These are phyloP conservation scores for Byssoonygena ceratinophila DNA, from an alignment of 2,329 filamentous ascomycete genomes.

Conservation along the genomic window DNA sequence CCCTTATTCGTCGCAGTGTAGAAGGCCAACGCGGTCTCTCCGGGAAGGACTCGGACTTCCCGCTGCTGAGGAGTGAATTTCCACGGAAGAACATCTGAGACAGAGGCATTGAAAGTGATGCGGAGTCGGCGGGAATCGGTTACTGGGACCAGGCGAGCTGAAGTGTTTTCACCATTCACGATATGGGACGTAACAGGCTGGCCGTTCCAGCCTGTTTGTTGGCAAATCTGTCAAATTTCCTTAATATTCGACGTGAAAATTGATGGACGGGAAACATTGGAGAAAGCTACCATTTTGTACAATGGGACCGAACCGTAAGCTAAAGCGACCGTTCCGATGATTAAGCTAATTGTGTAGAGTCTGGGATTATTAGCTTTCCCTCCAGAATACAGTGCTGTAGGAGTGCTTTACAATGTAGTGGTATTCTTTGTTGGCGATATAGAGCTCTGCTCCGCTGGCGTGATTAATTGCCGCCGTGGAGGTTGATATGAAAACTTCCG, in stretches of 20 bases:
- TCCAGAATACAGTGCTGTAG: slow-evolving; percentile 1
- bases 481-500: slow-evolving; percentile 11
- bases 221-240: slow-evolving; percentile 35
- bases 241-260: background rate
- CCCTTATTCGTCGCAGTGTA: slow-evolving; percentile 93
- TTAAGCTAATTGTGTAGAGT: slow-evolving; percentile 54
- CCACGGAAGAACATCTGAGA: slow-evolving; percentile 92
- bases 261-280: background rate
- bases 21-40: slow-evolving; percentile 93
- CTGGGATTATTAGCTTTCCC: slow-evolving; percentile 28
- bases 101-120: slow-evolving; percentile 91
- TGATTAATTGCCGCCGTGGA: slow-evolving; percentile 8
- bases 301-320: slow-evolving; percentile 57
- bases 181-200: slow-evolving; percentile 77
- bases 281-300: slow-evolving; percentile 50
- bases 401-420: slow-evolving; percentile 40
- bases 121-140: slow-evolving; percentile 72
- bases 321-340: slow-evolving; percentile 52
- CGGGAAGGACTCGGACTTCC: slow-evolving; percentile 87
- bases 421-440: slow-evolving; percentile 41
- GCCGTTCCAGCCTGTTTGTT: slow-evolving; percentile 66
- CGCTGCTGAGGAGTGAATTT: slow-evolving; percentile 95
- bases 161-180: slow-evolving; percentile 51
- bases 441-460: slow-evolving; percentile 15
- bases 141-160: slow-evolving; percentile 69